Percentiles rank a stretch among this genome's conserved stretches.
Conservation (phyloP, 2,329 filamentous ascomycete species). For the Diaporthe helianthi region DNA sequence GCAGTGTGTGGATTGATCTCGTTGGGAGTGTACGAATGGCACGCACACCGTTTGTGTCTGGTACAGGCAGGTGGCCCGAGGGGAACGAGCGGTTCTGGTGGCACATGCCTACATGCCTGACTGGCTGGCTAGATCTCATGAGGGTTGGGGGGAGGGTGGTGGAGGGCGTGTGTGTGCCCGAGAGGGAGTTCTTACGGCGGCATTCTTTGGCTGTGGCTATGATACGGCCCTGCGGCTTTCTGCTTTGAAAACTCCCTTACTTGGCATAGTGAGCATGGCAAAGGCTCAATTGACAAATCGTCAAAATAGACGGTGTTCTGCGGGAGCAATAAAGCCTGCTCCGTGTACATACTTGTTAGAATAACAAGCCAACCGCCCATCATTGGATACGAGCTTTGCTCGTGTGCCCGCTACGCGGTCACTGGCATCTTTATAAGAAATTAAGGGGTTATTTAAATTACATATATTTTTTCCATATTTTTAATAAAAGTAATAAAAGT, state of each 20-base stretch:
- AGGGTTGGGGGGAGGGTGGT: neutral
- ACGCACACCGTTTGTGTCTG: neutral
- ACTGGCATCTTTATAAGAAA: too few species aligned
- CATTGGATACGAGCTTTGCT: too few species aligned
- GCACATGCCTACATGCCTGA: too few species aligned
- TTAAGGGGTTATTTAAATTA: too few species aligned
- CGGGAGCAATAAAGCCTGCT: neutral
- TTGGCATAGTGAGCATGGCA: neutral
- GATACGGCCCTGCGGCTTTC: neutral
- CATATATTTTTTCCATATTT: too few species aligned
- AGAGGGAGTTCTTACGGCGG: neutral
- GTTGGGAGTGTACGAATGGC: too few species aligned
- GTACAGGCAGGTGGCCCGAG: too few species aligned
- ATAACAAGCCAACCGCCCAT: neutral
- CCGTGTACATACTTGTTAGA: slow-evolving; percentile 13
- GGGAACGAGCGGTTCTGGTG: too few species aligned
- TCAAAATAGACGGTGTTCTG: neutral
- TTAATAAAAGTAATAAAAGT: too few species aligned
- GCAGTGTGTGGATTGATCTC: neutral
- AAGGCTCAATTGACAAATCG: neutral
- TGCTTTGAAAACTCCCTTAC: neutral
- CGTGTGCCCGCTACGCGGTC: too few species aligned
- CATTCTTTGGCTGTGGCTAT: neutral
- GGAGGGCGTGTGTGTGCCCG: neutral
- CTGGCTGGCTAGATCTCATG: too few species aligned